A percentile compares a stretch with the other conserved stretches of the same genome.
Conservation (phyloP, 1,284 basidiomycete species). For the Rhodotorula sp. region DNA sequence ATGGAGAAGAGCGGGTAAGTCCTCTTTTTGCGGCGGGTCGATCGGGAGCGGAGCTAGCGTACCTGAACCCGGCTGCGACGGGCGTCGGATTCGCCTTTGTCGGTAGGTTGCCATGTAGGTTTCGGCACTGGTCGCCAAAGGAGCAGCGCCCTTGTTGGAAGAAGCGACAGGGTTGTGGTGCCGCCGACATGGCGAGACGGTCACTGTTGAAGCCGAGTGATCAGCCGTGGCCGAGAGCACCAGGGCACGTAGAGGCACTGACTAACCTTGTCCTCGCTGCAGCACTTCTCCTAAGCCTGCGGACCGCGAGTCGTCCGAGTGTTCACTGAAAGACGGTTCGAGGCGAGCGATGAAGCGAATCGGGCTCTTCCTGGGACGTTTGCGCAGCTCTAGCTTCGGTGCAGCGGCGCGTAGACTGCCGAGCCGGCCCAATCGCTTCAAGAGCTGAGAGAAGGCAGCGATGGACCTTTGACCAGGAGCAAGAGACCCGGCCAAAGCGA, state of each 20-base stretch:
- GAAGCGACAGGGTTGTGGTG: conserved; percentile 56
- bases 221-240: background rate
- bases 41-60: too few relatives aligned
- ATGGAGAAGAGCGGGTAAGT: conserved; percentile 31
- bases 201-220: too few relatives aligned
- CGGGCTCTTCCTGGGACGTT: too few relatives aligned
- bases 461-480: too few relatives aligned
- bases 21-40: conserved; percentile 46
- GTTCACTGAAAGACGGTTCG: background rate
- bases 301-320: background rate
- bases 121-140: conserved; percentile 66
- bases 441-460: too few relatives aligned
- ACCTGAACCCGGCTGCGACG: conserved; percentile 18
- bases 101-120: conserved; percentile 57
- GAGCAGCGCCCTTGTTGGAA: conserved; percentile 67
- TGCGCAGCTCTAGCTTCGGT: too few relatives aligned
- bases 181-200: background rate
- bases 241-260: background rate
- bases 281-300: background rate
- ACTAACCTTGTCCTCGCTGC: background rate
- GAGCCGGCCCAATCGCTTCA: too few relatives aligned
- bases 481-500: too few relatives aligned
- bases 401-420: too few relatives aligned
- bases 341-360: too few relatives aligned
- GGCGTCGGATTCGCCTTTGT: conserved; percentile 33